These are phyloP conservation scores for Coemansia aciculifera DNA, from an alignment of 192 early-diverging fungal genomes.

Conservation along the genomic window DNA sequence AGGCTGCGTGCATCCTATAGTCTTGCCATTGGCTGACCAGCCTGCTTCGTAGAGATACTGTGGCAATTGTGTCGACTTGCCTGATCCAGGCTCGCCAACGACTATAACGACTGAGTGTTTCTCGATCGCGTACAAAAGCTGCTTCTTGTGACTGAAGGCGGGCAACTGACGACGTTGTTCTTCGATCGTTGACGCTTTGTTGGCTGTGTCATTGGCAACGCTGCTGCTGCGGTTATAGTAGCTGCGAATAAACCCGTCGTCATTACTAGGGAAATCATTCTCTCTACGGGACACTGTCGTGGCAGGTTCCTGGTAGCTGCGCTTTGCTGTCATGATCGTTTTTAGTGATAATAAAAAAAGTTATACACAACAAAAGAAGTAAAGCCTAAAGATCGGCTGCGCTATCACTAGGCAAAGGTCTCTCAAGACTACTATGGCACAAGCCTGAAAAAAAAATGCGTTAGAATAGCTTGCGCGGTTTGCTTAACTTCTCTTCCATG, in stretches of 20 bases:
- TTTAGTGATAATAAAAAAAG: not conserved
- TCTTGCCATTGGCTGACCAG: constrained; percentile 77
- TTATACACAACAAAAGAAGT: not conserved
- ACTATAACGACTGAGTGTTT: constrained; percentile 82
- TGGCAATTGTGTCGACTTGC: constrained; percentile 96
- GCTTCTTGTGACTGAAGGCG: constrained; percentile 83
- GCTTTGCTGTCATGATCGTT: not conserved
- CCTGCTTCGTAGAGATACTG: constrained; percentile 96
- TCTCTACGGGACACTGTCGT: not conserved
- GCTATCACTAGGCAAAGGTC: not conserved
- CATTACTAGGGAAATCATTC: not conserved
- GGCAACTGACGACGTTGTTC: constrained; percentile 79
- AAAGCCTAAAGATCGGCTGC: not conserved
- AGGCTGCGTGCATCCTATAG: constrained; percentile 95
- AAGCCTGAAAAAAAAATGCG: not conserved
- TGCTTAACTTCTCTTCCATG: constrained; percentile 36
- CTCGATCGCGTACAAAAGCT: constrained; percentile 79
- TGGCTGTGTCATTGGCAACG: constrained; percentile 38
- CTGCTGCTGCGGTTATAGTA: constrained; percentile 8
- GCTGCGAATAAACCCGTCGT: constrained; percentile 28
- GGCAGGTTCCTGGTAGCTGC: not conserved
- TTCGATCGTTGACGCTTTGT: constrained; percentile 69
- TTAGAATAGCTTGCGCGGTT: constrained; percentile 45
- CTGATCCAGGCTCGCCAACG: constrained; percentile 92
- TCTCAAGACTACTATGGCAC: constrained; percentile 3